Evolutionary conservation across 2,329 filamentous ascomycete genomes (phyloP).

Genomic region (Trematosphaeria pertusa): DNA sequence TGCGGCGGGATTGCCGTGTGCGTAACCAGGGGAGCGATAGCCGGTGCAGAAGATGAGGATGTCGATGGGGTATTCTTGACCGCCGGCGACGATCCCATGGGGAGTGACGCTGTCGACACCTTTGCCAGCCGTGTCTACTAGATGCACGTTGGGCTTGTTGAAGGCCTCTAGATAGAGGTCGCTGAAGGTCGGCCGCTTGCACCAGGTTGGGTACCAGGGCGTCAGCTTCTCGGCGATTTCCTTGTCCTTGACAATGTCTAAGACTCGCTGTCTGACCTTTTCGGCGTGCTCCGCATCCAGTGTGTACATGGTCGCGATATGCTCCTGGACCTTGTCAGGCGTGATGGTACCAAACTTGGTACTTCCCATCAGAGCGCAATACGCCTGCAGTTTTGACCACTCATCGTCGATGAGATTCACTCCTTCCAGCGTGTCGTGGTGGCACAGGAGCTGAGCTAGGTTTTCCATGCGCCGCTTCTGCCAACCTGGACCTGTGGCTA

Average conservation of each 20-base stretch:
- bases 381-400: conserved; percentile 52
- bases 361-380: conserved; percentile 35
- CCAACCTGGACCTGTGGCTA: conserved; percentile 53
- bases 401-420: conserved; percentile 56
- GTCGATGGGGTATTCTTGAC: conserved; percentile 56
- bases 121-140: conserved; percentile 65
- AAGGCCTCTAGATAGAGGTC: conserved; percentile 65
- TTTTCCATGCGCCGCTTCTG: conserved; percentile 54
- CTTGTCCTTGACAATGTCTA: conserved; percentile 58
- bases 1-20: conserved; percentile 21
- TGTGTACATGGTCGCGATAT: conserved; percentile 48
- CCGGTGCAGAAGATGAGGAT: conserved; percentile 56
- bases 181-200: conserved; percentile 68
- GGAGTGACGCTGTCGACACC: conserved; percentile 57
- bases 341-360: conserved; percentile 34
- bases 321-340: conserved; percentile 46
- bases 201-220: conserved; percentile 66
- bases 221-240: conserved; percentile 60
- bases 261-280: conserved; percentile 53
- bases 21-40: conserved; percentile 29
- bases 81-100: conserved; percentile 54
- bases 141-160: conserved; percentile 63
- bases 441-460: conserved; percentile 42
- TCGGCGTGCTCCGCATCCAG: conserved; percentile 54
- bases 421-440: background rate